Evolutionary conservation across 768 basidiomycete genomes (phyloP), one percentile per base, ranked within the genome.

Genomic region (Suillus hirtellus): DNA sequence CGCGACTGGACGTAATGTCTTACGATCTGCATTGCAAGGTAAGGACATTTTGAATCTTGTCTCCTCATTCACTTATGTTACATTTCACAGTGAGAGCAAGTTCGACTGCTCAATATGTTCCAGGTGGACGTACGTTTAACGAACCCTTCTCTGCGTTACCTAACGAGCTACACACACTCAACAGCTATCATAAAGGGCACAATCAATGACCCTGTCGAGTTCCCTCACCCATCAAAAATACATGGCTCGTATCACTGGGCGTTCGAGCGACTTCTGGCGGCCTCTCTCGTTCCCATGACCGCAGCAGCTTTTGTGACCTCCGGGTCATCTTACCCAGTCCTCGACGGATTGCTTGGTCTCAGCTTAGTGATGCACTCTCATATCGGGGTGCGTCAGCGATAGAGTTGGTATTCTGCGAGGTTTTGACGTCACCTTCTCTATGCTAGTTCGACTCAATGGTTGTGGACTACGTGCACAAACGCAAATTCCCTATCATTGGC

Each of bases 361-460:
- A 88, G 88, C 59, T 82, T 99, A 71, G 85, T 99, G 67, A 87
- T 98, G 74, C 97, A 99, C 80, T 93, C 90, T 77, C 96, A 99
- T 74, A 92, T 99, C 66, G 96, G 96, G 61, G 96, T 93, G 71
- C 53, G 88, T 86, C 12, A 55, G 60, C 34, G n/a, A 21, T 4
- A 21, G 27, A 8, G 21, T 7, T 5, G 11, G 14, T 14, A 9
- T 40, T 38, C 15, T n/a, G 4, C 53, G 3, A 11, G n/a, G 11
- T 9, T 55, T 21, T 42, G 17, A 35, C 38, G 31, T 27, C 68
- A 5, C 67, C 11, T 8, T 27, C 40, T 43, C 2, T n/a, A 37
- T n/a, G 44, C 14, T 31, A 95, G 91, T 94, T 95, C 66, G 91
- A 95, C 71, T 72, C 82, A 9, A 76, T 86, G 63, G 62, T 96